These are phyloP conservation scores for Trichoderma sp. DNA, from an alignment of 2,329 filamentous ascomycete species.

Conservation along the genomic window DNA sequence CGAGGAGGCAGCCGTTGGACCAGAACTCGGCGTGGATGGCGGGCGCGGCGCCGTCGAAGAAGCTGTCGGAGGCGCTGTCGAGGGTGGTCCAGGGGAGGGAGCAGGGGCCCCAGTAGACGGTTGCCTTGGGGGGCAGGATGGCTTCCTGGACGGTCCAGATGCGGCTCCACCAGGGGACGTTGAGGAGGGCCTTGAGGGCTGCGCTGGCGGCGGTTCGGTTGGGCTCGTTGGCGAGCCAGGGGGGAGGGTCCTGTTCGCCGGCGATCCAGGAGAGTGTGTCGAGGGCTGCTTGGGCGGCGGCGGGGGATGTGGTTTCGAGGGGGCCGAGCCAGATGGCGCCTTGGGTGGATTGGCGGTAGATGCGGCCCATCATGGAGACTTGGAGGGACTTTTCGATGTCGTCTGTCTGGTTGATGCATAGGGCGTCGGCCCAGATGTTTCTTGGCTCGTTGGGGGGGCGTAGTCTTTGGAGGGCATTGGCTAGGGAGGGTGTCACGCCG, in stretches of 20 bases:
- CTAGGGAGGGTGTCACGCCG: neutral
- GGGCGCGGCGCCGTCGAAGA: neutral
- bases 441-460: neutral
- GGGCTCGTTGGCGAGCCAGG: neutral
- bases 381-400: slow-evolving; percentile 13
- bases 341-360: slow-evolving; percentile 12
- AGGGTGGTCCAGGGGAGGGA: neutral
- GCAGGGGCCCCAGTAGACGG: slow-evolving; percentile 16
- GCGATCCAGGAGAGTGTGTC: slow-evolving; percentile 16
- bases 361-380: slow-evolving; percentile 22
- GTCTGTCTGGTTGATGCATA: slow-evolving; percentile 17
- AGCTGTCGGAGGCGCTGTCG: neutral
- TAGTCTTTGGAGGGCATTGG: slow-evolving; percentile 5
- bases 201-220: neutral
- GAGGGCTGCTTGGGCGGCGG: slow-evolving; percentile 10
- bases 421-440: slow-evolving; percentile 15
- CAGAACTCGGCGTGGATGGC: slow-evolving; percentile 2
- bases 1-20: neutral
- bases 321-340: slow-evolving; percentile 17
- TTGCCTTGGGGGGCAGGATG: slow-evolving; percentile 8
- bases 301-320: neutral
- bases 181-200: neutral
- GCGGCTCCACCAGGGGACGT: slow-evolving; percentile 15
- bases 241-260: neutral
- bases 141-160: slow-evolving; percentile 24